These are phyloP conservation scores for Ceratocystis colombiana DNA, from an alignment of 2,329 filamentous ascomycete species.

Conservation along the genomic window DNA sequence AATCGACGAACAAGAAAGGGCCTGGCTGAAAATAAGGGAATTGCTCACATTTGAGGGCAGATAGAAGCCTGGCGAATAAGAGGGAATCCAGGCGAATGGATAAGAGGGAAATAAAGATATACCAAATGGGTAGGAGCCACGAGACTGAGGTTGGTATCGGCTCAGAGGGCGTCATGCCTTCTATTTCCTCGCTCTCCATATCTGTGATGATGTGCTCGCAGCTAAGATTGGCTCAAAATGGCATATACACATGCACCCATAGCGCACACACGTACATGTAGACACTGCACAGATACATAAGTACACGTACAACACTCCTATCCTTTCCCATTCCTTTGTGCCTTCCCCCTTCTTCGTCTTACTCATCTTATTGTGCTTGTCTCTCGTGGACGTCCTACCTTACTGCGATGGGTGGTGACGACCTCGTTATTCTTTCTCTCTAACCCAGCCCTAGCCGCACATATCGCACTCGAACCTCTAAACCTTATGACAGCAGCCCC, in stretches of 20 bases:
- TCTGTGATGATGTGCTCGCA: constrained; percentile 14
- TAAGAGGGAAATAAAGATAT: background rate
- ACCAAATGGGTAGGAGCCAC: background rate
- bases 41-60: background rate
- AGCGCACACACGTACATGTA: background rate
- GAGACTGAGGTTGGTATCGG: background rate
- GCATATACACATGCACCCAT: background rate
- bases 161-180: background rate
- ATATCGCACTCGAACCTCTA: background rate
- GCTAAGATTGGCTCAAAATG: constrained; percentile 12
- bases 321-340: background rate
- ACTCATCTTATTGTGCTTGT: no score
- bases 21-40: background rate
- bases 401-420: background rate
- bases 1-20: background rate
- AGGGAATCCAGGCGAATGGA: background rate
- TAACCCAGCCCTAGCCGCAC: background rate
- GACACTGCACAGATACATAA: background rate
- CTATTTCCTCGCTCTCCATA: no score
- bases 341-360: no score
- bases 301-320: background rate
- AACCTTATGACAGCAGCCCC: background rate
- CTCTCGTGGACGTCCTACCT: no score
- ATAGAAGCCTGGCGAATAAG: constrained; percentile 3
- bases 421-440: background rate